Percentiles rank a stretch among this genome's conserved stretches.
Evolutionary conservation across 23 red algal genomes (phyloP).

Genomic region (Gracilaria gracilis): DNA sequence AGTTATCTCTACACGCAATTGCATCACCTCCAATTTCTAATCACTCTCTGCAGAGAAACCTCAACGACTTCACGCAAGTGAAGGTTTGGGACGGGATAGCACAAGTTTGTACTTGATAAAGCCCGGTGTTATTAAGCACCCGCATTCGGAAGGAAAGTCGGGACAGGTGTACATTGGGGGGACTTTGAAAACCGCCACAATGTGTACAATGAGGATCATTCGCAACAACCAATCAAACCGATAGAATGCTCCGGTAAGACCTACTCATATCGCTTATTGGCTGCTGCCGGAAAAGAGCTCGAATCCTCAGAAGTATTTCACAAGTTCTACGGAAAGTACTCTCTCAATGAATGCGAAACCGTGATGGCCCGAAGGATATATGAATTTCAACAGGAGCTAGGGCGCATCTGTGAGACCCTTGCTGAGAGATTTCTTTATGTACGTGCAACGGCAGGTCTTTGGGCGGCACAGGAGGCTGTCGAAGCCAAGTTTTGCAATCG

Average conservation of each 20-base stretch:
- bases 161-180: constrained; percentile 13
- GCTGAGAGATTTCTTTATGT: background rate
- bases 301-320: background rate
- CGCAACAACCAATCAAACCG: background rate
- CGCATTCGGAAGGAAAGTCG: background rate
- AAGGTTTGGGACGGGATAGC: background rate
- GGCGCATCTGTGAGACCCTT: background rate
- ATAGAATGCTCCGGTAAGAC: background rate
- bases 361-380: background rate
- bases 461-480: background rate
- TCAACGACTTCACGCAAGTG: too few species aligned
- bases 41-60: background rate
- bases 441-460: background rate
- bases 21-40: too few species aligned
- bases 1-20: too few species aligned
- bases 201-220: background rate
- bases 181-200: background rate
- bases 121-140: too few species aligned
- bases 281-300: background rate
- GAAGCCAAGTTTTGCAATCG: background rate
- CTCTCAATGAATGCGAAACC: background rate
- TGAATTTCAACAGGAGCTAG: background rate
- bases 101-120: background rate
- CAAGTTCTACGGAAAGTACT: background rate
- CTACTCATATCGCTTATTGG: background rate